Evolutionary conservation across 805 yeast species (phyloP).

Genomic region (Kurtzmaniella fragi): DNA sequence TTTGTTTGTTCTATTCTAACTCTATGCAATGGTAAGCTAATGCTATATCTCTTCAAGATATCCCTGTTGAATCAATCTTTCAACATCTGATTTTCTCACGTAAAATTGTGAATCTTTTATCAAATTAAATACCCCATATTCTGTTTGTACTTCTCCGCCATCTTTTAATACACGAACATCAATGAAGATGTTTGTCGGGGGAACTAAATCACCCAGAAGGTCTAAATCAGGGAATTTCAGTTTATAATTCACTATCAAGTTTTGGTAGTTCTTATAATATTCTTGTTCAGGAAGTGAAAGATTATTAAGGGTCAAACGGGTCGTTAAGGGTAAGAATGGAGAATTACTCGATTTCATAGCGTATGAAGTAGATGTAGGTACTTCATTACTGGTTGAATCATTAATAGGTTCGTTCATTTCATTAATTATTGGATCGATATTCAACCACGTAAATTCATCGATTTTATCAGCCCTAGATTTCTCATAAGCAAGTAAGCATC

Average conservation of each 20-base stretch:
- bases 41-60: slow-evolving; percentile 68
- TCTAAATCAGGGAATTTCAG: slow-evolving; percentile 80
- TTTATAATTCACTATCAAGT: slow-evolving; percentile 68
- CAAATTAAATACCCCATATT: slow-evolving; percentile 90
- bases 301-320: slow-evolving; percentile 36
- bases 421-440: slow-evolving; percentile 41
- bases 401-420: neutral
- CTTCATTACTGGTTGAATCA: neutral
- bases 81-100: slow-evolving; percentile 92
- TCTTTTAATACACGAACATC: slow-evolving; percentile 91
- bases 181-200: slow-evolving; percentile 87
- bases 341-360: neutral
- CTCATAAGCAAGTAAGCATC: slow-evolving; percentile 85
- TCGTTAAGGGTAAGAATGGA: slow-evolving; percentile 13
- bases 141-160: slow-evolving; percentile 97
- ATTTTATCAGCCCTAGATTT: slow-evolving; percentile 62
- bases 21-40: too few species aligned
- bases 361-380: neutral
- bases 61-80: slow-evolving; percentile 90
- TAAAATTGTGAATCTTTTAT: slow-evolving; percentile 93
- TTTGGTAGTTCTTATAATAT: slow-evolving; percentile 66
- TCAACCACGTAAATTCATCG: slow-evolving; percentile 68
- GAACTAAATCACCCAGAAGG: slow-evolving; percentile 80
- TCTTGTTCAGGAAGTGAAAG: slow-evolving; percentile 77
- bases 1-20: too few species aligned